Evolutionary conservation across 371 early-diverging fungal species (phyloP).

Genomic region (Apophysomyces variabilis): DNA sequence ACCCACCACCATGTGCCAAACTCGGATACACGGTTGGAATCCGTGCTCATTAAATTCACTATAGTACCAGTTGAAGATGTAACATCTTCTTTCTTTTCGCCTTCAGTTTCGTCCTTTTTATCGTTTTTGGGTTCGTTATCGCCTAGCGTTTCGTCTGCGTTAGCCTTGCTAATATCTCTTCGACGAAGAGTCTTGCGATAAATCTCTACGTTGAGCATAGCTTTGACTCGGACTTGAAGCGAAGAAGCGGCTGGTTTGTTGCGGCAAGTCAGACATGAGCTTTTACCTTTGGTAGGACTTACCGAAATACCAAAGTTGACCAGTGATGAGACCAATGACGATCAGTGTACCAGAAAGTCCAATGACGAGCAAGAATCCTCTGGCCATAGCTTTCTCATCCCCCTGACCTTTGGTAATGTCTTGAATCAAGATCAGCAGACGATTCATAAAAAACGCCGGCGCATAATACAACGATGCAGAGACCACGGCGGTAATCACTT

Average conservation of each 20-base stretch:
- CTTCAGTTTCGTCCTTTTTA: conserved; percentile 12
- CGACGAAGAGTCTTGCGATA: conserved; percentile 53
- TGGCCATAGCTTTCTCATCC: conserved; percentile 14
- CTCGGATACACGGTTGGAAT: conserved; percentile 65
- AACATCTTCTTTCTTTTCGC: neutral
- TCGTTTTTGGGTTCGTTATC: conserved; percentile 24
- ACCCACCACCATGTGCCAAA: conserved; percentile 55
- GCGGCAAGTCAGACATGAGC: neutral
- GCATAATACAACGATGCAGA: conserved; percentile 22
- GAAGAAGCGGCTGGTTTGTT: conserved; percentile 1
- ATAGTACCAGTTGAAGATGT: conserved; percentile 61
- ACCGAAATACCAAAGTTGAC: conserved; percentile 42
- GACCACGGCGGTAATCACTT: conserved; percentile 15
- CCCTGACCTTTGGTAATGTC: conserved; percentile 14
- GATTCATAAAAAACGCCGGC: conserved; percentile 33
- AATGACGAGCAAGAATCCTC: conserved; percentile 32
- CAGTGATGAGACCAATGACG: conserved; percentile 33
- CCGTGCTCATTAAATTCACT: conserved; percentile 81
- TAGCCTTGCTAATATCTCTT: conserved; percentile 30
- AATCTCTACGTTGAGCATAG: conserved; percentile 46
- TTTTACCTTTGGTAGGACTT: neutral
- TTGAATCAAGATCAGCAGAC: conserved; percentile 25
- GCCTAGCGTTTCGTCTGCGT: conserved; percentile 15
- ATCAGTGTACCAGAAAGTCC: conserved; percentile 34
- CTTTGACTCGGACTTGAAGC: conserved; percentile 36